phyloP scores from a whole-genome alignment of 2,329 filamentous ascomycete species.

The Pseudogymnoascus sp. region DNA sequence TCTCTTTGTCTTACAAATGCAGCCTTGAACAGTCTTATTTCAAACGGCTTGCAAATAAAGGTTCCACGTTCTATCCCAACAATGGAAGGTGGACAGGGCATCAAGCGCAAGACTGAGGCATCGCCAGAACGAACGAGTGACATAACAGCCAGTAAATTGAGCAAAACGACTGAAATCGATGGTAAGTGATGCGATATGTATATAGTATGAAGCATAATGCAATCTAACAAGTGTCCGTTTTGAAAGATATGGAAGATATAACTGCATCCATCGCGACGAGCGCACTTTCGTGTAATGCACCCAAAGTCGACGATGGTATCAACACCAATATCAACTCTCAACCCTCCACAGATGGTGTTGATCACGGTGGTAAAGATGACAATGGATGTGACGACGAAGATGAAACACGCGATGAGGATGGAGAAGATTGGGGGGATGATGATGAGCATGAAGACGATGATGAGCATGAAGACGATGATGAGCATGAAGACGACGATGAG shows the following conservation, averaged over 20 bases:
- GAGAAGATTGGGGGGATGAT: neutral
- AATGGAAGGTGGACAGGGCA: neutral
- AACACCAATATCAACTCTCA: constrained; percentile 1
- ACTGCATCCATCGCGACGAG: neutral
- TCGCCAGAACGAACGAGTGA: neutral
- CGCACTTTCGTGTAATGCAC: neutral
- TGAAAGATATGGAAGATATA: neutral
- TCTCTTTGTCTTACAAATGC: neutral
- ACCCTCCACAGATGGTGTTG: constrained; percentile 4
- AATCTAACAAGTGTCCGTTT: neutral
- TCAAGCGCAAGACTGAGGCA: neutral
- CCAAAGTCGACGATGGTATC: neutral
- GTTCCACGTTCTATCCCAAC: neutral
- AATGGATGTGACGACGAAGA: constrained; percentile 5
- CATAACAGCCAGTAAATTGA: neutral
- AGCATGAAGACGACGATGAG: neutral
- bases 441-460: constrained; percentile 1
- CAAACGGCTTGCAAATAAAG: neutral
- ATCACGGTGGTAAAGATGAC: neutral
- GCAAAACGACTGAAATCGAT: neutral
- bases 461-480: neutral
- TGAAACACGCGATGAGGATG: neutral
- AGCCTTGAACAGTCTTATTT: neutral
- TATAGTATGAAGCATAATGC: neutral
- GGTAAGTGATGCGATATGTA: neutral